Conservation (phyloP, 2,329 filamentous ascomycete genomes). For the Ophiocordyceps sinensis region DNA sequence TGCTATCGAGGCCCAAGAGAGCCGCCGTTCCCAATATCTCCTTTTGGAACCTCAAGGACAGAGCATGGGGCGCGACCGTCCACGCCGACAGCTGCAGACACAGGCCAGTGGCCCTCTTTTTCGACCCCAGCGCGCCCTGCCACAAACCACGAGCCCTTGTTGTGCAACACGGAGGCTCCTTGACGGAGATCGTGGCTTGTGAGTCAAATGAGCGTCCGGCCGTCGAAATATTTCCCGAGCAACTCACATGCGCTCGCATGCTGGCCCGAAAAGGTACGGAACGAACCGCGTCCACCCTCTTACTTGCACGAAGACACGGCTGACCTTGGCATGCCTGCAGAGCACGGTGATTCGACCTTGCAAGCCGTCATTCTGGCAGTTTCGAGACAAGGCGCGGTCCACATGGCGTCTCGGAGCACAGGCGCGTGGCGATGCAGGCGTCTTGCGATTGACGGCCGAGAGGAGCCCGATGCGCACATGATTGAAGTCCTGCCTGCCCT, state of each 20-base stretch:
- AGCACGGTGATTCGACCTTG: constrained; percentile 3
- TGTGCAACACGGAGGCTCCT: constrained; percentile 47
- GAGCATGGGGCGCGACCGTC: constrained; percentile 39
- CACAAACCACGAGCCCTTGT: constrained; percentile 37
- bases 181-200: constrained; percentile 37
- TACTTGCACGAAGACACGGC: background rate
- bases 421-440: constrained; percentile 35
- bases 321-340: constrained; percentile 1
- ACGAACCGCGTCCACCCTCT: too few relatives aligned
- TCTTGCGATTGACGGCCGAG: constrained; percentile 25
- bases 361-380: constrained; percentile 24
- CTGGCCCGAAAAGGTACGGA: constrained; percentile 28
- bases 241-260: constrained; percentile 33
- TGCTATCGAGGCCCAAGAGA: constrained; percentile 39
- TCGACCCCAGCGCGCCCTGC: constrained; percentile 28
- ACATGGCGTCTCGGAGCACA: constrained; percentile 27
- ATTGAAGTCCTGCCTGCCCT: constrained; percentile 45
- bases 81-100: constrained; percentile 36
- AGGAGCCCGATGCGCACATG: constrained; percentile 33
- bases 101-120: constrained; percentile 49
- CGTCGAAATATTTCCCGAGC: constrained; percentile 35
- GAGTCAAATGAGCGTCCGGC: constrained; percentile 24
- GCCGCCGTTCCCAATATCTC: constrained; percentile 21
- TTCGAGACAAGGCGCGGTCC: constrained; percentile 34
- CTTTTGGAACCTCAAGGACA: constrained; percentile 48